Evolutionary conservation across 352 stramenopile genomes (phyloP).

Genomic region (Phytophthora pseudosyringae): DNA sequence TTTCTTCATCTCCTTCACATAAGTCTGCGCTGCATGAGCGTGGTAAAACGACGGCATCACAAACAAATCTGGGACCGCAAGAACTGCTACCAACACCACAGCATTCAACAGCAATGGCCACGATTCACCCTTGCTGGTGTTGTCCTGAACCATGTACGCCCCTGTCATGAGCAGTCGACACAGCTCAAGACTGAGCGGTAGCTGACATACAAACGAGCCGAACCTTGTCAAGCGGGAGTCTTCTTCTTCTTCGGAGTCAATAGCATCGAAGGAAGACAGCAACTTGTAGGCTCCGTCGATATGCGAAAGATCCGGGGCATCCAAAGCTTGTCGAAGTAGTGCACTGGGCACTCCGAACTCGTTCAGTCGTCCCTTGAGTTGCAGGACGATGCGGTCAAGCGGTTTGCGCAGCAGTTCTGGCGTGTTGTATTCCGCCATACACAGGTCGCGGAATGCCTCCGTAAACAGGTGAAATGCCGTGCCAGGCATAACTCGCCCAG

Average conservation of each 20-base stretch:
- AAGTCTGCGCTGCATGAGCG: slow-evolving; percentile 58
- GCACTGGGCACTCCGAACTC: slow-evolving; percentile 75
- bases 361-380: slow-evolving; percentile 75
- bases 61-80: slow-evolving; percentile 77
- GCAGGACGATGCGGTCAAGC: slow-evolving; percentile 80
- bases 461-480: slow-evolving; percentile 92
- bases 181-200: slow-evolving; percentile 79
- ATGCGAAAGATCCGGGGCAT: slow-evolving; percentile 69
- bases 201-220: slow-evolving; percentile 77
- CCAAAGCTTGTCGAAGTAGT: slow-evolving; percentile 70
- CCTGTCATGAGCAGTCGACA: slow-evolving; percentile 79
- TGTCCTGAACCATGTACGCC: slow-evolving; percentile 48
- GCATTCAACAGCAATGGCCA: slow-evolving; percentile 58
- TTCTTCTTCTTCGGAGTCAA: slow-evolving; percentile 64
- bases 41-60: slow-evolving; percentile 86
- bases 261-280: slow-evolving; percentile 69
- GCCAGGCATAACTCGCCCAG: slow-evolving; percentile 93
- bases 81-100: slow-evolving; percentile 71
- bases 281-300: slow-evolving; percentile 84
- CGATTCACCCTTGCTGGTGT: slow-evolving; percentile 26
- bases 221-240: slow-evolving; percentile 74
- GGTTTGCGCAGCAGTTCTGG: slow-evolving; percentile 85
- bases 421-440: slow-evolving; percentile 84
- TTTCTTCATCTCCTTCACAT: slow-evolving; percentile 80
- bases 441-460: slow-evolving; percentile 62